phyloP scores from a whole-genome alignment of 2,329 filamentous ascomycete species.

The Verticillium tricorpus region DNA sequence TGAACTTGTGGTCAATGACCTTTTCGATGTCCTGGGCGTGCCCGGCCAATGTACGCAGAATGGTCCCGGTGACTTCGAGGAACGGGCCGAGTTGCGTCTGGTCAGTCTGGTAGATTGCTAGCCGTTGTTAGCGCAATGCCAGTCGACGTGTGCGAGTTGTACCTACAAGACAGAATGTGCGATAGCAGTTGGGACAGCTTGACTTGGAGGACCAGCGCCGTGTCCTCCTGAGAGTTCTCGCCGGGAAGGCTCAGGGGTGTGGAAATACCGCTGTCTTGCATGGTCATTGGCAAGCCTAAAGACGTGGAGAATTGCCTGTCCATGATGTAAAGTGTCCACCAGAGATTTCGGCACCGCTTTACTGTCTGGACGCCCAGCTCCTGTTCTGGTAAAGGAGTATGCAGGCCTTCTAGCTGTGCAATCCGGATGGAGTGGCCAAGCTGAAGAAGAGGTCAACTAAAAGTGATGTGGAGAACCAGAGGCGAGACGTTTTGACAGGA shows the following conservation, averaged over 20 bases:
- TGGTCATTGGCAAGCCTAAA: slow-evolving; percentile 30
- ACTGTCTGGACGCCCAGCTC: slow-evolving; percentile 18
- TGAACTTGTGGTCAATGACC: slow-evolving; percentile 26
- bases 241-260: slow-evolving; percentile 19
- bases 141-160: background rate
- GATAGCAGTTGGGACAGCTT: slow-evolving; percentile 29
- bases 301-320: slow-evolving; percentile 21
- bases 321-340: slow-evolving; percentile 25
- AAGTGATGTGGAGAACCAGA: rapidly evolving
- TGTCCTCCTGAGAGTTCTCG: slow-evolving; percentile 20
- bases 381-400: slow-evolving; percentile 14
- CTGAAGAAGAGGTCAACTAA: background rate
- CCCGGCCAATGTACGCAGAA: slow-evolving; percentile 28
- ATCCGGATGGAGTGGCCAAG: slow-evolving; percentile 20
- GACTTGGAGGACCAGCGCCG: slow-evolving; percentile 27
- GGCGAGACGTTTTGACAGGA: slow-evolving; percentile 2
- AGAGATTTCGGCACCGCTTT: slow-evolving; percentile 18
- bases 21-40: slow-evolving; percentile 33
- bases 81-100: slow-evolving; percentile 25
- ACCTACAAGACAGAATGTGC: slow-evolving; percentile 28
- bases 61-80: slow-evolving; percentile 28
- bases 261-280: slow-evolving; percentile 32
- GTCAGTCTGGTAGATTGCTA: slow-evolving; percentile 30
- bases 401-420: background rate
- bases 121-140: background rate